Percentiles rank a stretch among this genome's conserved stretches.
Evolutionary conservation across 805 yeast genomes (phyloP).

Genomic region (Saturnispora diversa): DNA sequence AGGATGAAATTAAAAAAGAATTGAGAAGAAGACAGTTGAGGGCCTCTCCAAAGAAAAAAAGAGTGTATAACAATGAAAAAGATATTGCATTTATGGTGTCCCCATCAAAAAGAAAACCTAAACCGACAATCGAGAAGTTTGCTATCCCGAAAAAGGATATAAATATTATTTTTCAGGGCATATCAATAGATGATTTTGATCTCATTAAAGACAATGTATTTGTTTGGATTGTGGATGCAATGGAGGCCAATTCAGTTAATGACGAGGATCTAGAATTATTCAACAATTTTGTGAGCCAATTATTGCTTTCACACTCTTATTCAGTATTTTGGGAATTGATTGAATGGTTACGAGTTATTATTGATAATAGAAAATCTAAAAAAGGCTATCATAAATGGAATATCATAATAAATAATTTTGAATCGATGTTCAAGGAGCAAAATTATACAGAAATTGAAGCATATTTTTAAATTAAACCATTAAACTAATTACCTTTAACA

Average conservation of each 20-base stretch:
- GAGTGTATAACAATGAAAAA: slow-evolving; percentile 6
- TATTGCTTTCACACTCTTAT: slow-evolving; percentile 20
- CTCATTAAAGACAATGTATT: slow-evolving; percentile 14
- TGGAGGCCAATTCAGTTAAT: slow-evolving; percentile 17
- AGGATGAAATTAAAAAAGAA: slow-evolving; percentile 51
- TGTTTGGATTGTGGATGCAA: slow-evolving; percentile 23
- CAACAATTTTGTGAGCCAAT: slow-evolving; percentile 22
- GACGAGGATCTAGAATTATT: slow-evolving; percentile 24
- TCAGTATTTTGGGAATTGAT: slow-evolving; percentile 18
- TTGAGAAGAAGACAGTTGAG: slow-evolving; percentile 33
- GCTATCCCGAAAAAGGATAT: slow-evolving; percentile 5
- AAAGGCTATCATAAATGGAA: slow-evolving; percentile 20
- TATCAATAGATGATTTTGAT: slow-evolving; percentile 16
- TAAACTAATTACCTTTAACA: slow-evolving; percentile 32
- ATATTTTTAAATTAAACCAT: slow-evolving; percentile 12
- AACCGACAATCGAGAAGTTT: background rate
- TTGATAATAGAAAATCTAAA: slow-evolving; percentile 3
- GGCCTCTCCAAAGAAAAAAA: slow-evolving; percentile 19
- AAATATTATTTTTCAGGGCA: slow-evolving; percentile 21
- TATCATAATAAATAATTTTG: slow-evolving; percentile 15
- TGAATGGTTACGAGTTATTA: slow-evolving; percentile 14
- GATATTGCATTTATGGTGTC: slow-evolving; percentile 18
- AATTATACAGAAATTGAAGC: slow-evolving; percentile 11
- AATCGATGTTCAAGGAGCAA: slow-evolving; percentile 11
- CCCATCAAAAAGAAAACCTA: slow-evolving; percentile 11